A percentile compares a stretch with the other conserved stretches of the same genome.
Conservation (phyloP, 1,284 basidiomycete species). For the Fomitopsis betulina region DNA sequence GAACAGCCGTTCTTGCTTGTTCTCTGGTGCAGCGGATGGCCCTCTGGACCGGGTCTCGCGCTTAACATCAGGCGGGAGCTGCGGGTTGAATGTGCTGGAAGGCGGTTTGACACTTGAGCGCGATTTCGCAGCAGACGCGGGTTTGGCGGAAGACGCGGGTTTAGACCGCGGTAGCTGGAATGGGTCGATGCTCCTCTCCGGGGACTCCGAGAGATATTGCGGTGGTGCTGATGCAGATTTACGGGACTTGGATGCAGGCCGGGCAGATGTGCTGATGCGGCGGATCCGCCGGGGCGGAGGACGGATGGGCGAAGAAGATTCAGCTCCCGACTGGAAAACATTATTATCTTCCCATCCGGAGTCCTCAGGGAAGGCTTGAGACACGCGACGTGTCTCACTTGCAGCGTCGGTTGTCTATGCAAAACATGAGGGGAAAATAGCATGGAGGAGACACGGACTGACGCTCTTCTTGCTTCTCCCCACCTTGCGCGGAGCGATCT, state of each 20-base stretch:
- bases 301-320: conserved; percentile 68
- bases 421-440: neutral
- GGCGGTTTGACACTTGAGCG: conserved; percentile 21
- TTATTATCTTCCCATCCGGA: conserved; percentile 86
- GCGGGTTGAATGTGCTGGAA: conserved; percentile 49
- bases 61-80: conserved; percentile 37
- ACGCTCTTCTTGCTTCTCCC: conserved; percentile 59
- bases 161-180: conserved; percentile 5
- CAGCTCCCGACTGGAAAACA: conserved; percentile 77
- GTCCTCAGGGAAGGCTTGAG: conserved; percentile 40
- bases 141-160: neutral
- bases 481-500: conserved; percentile 56
- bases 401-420: conserved; percentile 43
- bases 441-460: conserved; percentile 15
- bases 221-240: conserved; percentile 74
- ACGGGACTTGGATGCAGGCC: conserved; percentile 35
- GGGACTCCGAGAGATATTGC: conserved; percentile 33
- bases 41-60: conserved; percentile 16
- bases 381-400: conserved; percentile 47
- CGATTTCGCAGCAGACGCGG: conserved; percentile 3
- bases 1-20: neutral
- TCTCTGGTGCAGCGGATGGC: conserved; percentile 15
- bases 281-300: conserved; percentile 52
- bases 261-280: conserved; percentile 35
- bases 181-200: conserved; percentile 3